These are phyloP conservation scores for Phytophthora constricta DNA, from an alignment of 352 stramenopile species.

Conservation along the genomic window DNA sequence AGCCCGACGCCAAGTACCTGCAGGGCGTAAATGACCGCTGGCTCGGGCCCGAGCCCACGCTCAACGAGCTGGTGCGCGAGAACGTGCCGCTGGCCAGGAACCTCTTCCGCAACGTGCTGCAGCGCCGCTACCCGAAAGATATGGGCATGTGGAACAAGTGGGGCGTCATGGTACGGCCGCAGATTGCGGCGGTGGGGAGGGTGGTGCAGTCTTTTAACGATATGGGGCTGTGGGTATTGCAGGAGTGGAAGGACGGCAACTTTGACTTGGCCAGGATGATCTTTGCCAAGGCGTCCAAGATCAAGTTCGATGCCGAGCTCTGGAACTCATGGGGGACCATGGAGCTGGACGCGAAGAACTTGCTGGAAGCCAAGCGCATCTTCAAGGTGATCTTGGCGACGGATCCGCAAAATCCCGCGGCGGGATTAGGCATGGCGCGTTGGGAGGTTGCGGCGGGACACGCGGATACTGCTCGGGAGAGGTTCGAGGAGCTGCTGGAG, in stretches of 20 bases:
- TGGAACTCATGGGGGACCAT: slow-evolving; percentile 90
- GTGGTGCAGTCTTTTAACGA: slow-evolving; percentile 1
- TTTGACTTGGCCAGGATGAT: slow-evolving; percentile 86
- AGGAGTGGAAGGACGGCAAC: slow-evolving; percentile 88
- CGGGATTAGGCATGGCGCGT: slow-evolving; percentile 75
- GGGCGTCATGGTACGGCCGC: slow-evolving; percentile 70
- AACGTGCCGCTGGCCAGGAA: slow-evolving; percentile 73
- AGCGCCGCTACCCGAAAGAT: slow-evolving; percentile 80
- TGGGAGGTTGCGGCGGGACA: slow-evolving; percentile 69
- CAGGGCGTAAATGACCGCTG: slow-evolving; percentile 62
- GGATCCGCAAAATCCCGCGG: slow-evolving; percentile 68
- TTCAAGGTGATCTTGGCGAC: slow-evolving; percentile 87
- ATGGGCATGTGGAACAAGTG: slow-evolving; percentile 94
- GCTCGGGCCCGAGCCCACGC: slow-evolving; percentile 62
- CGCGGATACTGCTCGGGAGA: slow-evolving; percentile 59
- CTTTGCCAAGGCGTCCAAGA: slow-evolving; percentile 78
- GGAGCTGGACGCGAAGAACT: slow-evolving; percentile 80
- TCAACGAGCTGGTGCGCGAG: slow-evolving; percentile 86
- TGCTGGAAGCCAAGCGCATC: slow-evolving; percentile 77
- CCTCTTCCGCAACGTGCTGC: slow-evolving; percentile 83
- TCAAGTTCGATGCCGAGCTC: slow-evolving; percentile 74
- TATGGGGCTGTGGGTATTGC: slow-evolving; percentile 3
- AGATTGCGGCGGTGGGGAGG: background rate
- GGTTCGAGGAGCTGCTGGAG: slow-evolving; percentile 59
- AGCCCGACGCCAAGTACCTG: slow-evolving; percentile 69